phyloP scores from a whole-genome alignment of 208 protist genomes.

The Strigomonas oncopelti region DNA sequence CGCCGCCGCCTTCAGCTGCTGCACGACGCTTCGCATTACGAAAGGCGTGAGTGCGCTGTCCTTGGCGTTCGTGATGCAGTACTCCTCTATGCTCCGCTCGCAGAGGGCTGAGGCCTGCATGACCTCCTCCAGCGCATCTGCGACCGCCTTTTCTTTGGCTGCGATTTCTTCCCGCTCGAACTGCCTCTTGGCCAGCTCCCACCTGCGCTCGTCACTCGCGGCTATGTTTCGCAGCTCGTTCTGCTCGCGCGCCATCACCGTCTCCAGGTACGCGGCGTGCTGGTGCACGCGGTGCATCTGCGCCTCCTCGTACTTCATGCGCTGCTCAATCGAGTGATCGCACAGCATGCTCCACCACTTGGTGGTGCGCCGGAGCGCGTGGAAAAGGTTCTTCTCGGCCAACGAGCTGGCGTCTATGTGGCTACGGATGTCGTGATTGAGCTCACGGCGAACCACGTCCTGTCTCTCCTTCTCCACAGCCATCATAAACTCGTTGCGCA shows the following conservation, averaged over 20 bases:
- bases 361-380: constrained; percentile 42
- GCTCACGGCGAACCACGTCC: constrained; percentile 13
- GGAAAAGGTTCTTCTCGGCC: constrained; percentile 53
- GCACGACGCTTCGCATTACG: constrained; percentile 27
- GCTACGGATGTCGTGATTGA: constrained; percentile 24
- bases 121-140: constrained; percentile 29
- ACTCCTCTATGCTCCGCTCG: constrained; percentile 35
- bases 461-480: constrained; percentile 15
- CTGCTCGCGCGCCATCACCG: constrained; percentile 39
- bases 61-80: constrained; percentile 25
- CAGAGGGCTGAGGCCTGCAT: constrained; percentile 23
- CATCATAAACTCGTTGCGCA: constrained; percentile 55
- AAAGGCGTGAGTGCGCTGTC: constrained; percentile 35
- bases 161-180: constrained; percentile 19
- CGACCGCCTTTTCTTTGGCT: constrained; percentile 21
- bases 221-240: constrained; percentile 41
- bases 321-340: constrained; percentile 56
- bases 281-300: constrained; percentile 27
- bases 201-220: constrained; percentile 52
- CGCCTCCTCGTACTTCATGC: constrained; percentile 47
- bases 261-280: constrained; percentile 41
- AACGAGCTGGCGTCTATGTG: constrained; percentile 24
- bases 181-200: constrained; percentile 29
- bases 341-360: constrained; percentile 75
- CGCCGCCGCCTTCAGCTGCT: neutral